phyloP scores from a whole-genome alignment of 2,329 filamentous ascomycete species.

The Aspergillus sojae region DNA sequence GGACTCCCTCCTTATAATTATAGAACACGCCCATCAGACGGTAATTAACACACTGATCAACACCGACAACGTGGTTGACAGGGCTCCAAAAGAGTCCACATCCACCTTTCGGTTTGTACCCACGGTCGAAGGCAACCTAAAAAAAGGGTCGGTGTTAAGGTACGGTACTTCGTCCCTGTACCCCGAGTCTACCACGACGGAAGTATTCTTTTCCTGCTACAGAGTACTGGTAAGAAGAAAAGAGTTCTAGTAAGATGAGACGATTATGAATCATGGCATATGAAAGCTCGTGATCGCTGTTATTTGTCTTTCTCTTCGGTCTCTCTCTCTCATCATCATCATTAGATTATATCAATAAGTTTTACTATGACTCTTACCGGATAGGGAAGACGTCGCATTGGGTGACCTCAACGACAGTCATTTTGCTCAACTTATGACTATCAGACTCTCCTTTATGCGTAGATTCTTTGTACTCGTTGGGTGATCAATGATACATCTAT shows the following conservation, averaged over 20 bases:
- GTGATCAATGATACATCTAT: not conserved
- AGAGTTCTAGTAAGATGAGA: not conserved
- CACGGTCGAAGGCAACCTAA: slow-evolving; percentile 10
- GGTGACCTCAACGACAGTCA: not conserved
- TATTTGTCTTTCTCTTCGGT: not conserved
- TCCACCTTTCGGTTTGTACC: slow-evolving; percentile 16
- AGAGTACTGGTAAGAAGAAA: too few species aligned
- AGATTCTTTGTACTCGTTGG: not conserved
- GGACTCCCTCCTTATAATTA: not conserved
- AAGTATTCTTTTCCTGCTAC: not conserved
- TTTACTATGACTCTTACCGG: not conserved
- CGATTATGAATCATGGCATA: not conserved
- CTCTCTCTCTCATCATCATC: not conserved
- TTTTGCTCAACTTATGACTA: not conserved
- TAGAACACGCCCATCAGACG: not conserved
- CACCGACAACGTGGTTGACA: slow-evolving; percentile 32
- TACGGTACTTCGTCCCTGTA: not conserved
- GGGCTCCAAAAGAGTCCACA: slow-evolving; percentile 20
- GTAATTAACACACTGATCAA: slow-evolving; percentile 16
- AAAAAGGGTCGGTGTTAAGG: not conserved
- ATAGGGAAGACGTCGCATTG: not conserved
- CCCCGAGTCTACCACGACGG: not conserved
- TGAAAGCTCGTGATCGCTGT: not conserved
- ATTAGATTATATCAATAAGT: not conserved
- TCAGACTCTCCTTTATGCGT: not conserved